Percentiles rank a stretch among this genome's conserved stretches.
Conservation (phyloP, 129 eudicot species). For the Tanacetum coccineum region DNA sequence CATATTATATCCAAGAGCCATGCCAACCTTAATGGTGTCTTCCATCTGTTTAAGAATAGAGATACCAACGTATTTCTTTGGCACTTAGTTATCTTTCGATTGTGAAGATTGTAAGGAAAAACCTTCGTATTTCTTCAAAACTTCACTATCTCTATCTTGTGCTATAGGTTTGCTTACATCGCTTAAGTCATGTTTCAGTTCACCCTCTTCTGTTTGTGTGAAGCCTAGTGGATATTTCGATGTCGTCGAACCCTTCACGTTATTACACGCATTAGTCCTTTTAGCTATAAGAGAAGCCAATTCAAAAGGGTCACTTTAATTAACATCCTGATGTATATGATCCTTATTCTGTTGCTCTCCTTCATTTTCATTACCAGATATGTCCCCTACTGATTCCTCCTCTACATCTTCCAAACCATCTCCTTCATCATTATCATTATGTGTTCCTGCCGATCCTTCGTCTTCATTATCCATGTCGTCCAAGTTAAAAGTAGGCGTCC, state of each 20-base stretch:
- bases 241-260: neutral
- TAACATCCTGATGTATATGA: neutral
- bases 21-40: neutral
- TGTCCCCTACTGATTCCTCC: neutral
- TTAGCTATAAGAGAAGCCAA: neutral
- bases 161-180: neutral
- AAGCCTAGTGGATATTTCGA: neutral
- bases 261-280: neutral
- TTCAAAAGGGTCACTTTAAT: neutral
- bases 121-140: neutral
- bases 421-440: neutral
- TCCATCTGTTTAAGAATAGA: neutral
- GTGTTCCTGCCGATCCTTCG: neutral
- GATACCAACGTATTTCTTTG: neutral
- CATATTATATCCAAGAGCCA: neutral
- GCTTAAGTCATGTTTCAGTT: no score
- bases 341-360: neutral
- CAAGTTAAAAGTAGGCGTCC: neutral
- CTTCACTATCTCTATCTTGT: neutral
- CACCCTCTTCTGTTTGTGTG: neutral
- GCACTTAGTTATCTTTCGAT: neutral
- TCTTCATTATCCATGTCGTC: neutral
- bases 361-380: no score
- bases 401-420: neutral
- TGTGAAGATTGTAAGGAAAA: neutral